Conservation (phyloP, 352 stramenopile genomes). For the Phytophthora pisi region DNA sequence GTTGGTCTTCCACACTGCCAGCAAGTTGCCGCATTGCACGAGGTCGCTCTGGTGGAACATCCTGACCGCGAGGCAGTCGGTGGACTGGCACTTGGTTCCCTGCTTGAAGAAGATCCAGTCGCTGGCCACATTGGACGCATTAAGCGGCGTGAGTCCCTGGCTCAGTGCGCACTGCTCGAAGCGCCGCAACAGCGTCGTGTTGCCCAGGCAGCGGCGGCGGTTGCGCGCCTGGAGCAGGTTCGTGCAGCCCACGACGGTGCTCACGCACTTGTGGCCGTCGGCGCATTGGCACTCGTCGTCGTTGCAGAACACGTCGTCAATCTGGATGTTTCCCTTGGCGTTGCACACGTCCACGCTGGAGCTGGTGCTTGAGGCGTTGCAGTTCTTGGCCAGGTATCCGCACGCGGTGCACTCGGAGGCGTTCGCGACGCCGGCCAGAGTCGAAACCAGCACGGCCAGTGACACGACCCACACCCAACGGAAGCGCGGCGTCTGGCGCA, state of each 20-base stretch:
- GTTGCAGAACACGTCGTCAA: constrained; percentile 86
- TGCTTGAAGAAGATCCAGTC: constrained; percentile 84
- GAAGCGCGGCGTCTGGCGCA: constrained; percentile 22
- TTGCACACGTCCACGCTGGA: constrained; percentile 58
- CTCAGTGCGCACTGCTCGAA: constrained; percentile 58
- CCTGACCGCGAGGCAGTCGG: constrained; percentile 61
- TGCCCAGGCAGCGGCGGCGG: constrained; percentile 70
- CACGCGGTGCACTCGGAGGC: constrained; percentile 62
- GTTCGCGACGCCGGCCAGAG: constrained; percentile 7
- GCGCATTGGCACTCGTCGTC: constrained; percentile 62
- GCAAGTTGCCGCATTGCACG: constrained; percentile 71
- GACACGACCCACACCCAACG: constrained; percentile 16
- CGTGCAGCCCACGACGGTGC: constrained; percentile 65
- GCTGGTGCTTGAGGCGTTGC: constrained; percentile 31
- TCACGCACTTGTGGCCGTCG: constrained; percentile 58
- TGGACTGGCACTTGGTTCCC: constrained; percentile 50
- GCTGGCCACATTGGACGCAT: constrained; percentile 50
- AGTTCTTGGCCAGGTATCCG: constrained; percentile 72
- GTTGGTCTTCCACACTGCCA: constrained; percentile 74
- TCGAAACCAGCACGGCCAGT: constrained; percentile 29
- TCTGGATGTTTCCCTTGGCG: constrained; percentile 56
- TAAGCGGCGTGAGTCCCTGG: constrained; percentile 56
- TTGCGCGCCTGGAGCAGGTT: constrained; percentile 76
- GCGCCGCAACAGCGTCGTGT: constrained; percentile 45
- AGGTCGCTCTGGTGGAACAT: constrained; percentile 68